Evolutionary conservation across 2,329 filamentous ascomycete genomes (phyloP), one percentile per base, ranked within the genome.

Genomic region (Penicillium sp.): DNA sequence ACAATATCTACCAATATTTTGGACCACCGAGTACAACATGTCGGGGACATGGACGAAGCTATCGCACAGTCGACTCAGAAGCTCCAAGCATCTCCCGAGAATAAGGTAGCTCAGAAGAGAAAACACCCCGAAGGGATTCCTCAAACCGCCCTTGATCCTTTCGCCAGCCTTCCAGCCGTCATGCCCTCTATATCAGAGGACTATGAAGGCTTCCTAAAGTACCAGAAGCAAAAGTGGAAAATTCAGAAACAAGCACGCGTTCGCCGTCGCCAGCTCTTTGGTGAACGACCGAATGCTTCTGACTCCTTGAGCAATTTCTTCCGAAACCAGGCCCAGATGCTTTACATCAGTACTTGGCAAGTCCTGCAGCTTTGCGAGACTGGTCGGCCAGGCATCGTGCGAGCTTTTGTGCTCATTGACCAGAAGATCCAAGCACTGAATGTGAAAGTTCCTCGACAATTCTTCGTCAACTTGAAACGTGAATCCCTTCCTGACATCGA

Each of bases 161-260:
- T 91, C 72, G 87, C 91, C 24, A 85, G 85, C 21, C 80, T 99
- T 13, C 94, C 94, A 0, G 85, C 88, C 56, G 82, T 85, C 37
- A 95, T 96, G 89, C 93, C 94, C 1, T 84, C 83, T 21, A 89
- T 94, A 18, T 90, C 87, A 0, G 86, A 94, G 45, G 89, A 99
- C 72, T 99, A 99, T 64, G 79, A 85, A 16, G 91, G 85, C 0
- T 99, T 96, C 79, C 73, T 99, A 49, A 83, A 89, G 67, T 97
- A 97, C 67, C 94, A 99, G 71, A 99, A 99, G 75, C 86, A 92
- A 77, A 99, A 99, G 75, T 99, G 94, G 94, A 97, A 93, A 77
- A 88, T 97, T 33, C 94, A 99, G 71, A 96, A 92, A 68, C 89
- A 96, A 71, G 92, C 93, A 29, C 86, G 94, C 19, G 82, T 88